Evolutionary conservation across 176 grass and related monocot species (phyloP), one percentile per base, ranked within the genome.

Genomic region (Rhipidocladum racemiflorum): DNA sequence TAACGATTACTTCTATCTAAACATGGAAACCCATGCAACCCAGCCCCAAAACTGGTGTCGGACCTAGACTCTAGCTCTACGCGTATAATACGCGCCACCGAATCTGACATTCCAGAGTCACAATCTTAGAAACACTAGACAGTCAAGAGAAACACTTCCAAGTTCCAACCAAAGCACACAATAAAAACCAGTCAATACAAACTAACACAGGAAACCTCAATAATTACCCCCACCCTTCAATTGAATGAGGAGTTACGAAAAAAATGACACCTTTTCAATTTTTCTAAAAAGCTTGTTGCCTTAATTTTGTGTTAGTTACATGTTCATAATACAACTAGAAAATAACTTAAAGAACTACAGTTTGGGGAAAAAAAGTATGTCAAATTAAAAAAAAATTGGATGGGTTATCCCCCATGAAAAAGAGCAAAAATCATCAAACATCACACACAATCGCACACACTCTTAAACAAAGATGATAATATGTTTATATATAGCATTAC

Each of bases 121-220:
- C 21, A 54, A 25, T 60, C 14, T 23, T 23, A n/a, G 11, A 56
- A 8, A 56, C 54, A 56, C 21, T 75, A 68, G 46, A 38, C 12
- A 60, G 23, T 43, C 50, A 61, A 75, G 61, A 70, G 24, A 42
- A 82, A 63, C 44, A 63, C 12, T 24, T 70, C n/a, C n/a, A n/a
- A n/a, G n/a, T n/a, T n/a, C 60, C 13, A 66, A 57, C 60, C n/a
- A 27, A 45, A 82, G 28, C 45, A 76, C 64, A n/a, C 14, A 53
- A 1, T 18, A 12, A 68, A 28, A 49, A 67, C 20, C 12, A 46
- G 11, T n/a, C 7, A 25, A 16, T 6, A 28, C 23, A 67, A 55
- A 59, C 1, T 27, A 46, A 43, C 7, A 39, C 8, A 61, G 3
- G 11, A 80, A 55, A 65, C 20, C 23, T 18, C 45, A 65, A 80